Conservation (phyloP, 345 rosid species). For the Aegle marmelos region DNA sequence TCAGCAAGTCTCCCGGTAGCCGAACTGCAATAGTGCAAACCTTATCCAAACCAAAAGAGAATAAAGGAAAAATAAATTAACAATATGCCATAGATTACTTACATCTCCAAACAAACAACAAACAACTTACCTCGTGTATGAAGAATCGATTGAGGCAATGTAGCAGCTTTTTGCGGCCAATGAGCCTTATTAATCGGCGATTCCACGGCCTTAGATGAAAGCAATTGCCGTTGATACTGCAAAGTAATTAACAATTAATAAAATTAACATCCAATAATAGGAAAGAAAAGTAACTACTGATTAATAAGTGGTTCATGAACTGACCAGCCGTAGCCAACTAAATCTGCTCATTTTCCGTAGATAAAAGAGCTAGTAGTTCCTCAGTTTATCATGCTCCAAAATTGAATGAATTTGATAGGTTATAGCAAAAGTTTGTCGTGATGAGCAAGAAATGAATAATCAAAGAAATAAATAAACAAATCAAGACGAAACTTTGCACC, state of each 20-base stretch:
- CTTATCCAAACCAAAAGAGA: constrained; percentile 18
- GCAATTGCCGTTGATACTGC: constrained; percentile 55
- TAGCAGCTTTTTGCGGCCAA: constrained; percentile 15
- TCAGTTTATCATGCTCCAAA: neutral
- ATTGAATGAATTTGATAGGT: neutral
- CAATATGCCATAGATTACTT: neutral
- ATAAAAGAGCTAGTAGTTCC: neutral
- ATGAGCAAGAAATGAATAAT: constrained; percentile 18
- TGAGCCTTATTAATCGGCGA: constrained; percentile 19
- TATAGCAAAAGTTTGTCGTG: constrained; percentile 5
- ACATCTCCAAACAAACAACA: neutral
- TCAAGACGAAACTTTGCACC: neutral
- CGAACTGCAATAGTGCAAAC: constrained; percentile 35
- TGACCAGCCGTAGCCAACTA: constrained; percentile 49
- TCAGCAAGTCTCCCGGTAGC: constrained; percentile 28
- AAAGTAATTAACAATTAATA: neutral
- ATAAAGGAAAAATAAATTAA: neutral
- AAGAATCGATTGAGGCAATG: constrained; percentile 15
- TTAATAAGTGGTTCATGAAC: constrained; percentile 12
- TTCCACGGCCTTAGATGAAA: constrained; percentile 30
- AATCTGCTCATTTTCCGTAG: constrained; percentile 43
- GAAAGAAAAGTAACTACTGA: neutral
- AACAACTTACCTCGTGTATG: constrained; percentile 39
- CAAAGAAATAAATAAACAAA: neutral
- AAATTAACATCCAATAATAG: neutral